Evolutionary conservation across 441 rosid species (phyloP), one percentile per base, ranked within the genome.

Genomic region (Mallotus japonicus): DNA sequence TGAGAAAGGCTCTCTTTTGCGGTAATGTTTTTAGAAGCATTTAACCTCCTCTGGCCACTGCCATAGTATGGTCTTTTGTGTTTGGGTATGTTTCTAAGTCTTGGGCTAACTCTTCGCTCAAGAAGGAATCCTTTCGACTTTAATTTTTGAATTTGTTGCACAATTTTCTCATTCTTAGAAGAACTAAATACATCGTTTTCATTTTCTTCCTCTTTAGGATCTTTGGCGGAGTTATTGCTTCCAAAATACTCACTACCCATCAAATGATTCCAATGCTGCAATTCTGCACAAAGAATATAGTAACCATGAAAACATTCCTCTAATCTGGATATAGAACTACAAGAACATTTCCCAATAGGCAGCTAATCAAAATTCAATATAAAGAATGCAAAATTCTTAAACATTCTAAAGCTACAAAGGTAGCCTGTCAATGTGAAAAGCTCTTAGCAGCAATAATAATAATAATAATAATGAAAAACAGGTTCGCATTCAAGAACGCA

Each of bases 31-130:
- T 22, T 40, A 67, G 72, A 42, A 69, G 58, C 50, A 67, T 54
- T 17, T 19, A 28, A 22, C n/a, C 12, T 37, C 49, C 55, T 75
- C 67, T 10, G 15, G 9, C 1, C 60, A 50, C 49, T 40, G 37
- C 65, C 74, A 65, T 76, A 70, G 40, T 50, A 76, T 22, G 66
- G 78, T 42, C 56, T 57, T 57, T 69, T 75, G 32, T 75, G 69
- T 37, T 44, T n/a, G 10, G 69, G 70, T 24, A 42, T 65, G 37
- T 44, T 65, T 56, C 34, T 40, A 56, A 70, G 71, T 51, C 75
- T 70, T 9, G 75, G 78, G 55, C 78, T 76, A 59, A 59, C 51
- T 70, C 78, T 65, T 34, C 62, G 46, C 46, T 51, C 49, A 46
- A 70, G 37, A 51, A 40, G 37, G 60, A 55, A 34, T 61, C 55